Base-by-base conservation (phyloP, 2,329 filamentous ascomycete species). In the Cytospora schulzeri region DNA sequence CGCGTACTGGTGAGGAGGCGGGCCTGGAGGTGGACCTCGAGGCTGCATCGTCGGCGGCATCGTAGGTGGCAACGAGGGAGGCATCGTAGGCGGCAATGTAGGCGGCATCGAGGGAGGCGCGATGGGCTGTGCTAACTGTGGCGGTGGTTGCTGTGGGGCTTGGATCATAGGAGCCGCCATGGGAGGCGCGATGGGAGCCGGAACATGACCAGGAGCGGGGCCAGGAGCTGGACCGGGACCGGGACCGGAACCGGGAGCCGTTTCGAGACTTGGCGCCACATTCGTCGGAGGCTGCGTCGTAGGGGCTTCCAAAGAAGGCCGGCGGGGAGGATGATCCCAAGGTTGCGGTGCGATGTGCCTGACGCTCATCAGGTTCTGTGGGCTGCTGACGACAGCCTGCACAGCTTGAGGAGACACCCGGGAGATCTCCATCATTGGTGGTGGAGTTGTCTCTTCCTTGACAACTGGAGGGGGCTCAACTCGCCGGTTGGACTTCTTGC, bases 401-500 rank as follows among this genome's bases (percentile, higher is more conserved):
- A 73, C 68, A 53, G 73, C 65, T 17, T 71, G 64, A 57, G 71
- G 71, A 31, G 74, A 69, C 19, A 73, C 69, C 50, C 68, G 68
- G 57, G 70, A 60, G 35, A 68, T 68, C 59, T 74, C 71, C 26
- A 66, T 66, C n/a, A 57, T 38, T 14, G 71, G 69, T 35, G 72
- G 67, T 22, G 75, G 72, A 2, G 69, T 67, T 26, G 75, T 71
- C 66, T 73, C 70, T 38, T 71, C 55, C 52, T 71, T 22, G 71
- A 67, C 9, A 69, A 69, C 33, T 66, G 71, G 63, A 76, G 72
- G 68, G 4, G 82, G 78, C 60, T 81, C 60, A 45, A 62, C 52
- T 14, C 60, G 78, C 29, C 79, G 80, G 64, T 83, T 83, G 33
- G 76, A 74, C 72, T 85, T 88, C 68, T 81, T 83, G 72, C 91